These are phyloP conservation scores for Blastobotrys elegans DNA, from an alignment of 1,139 yeast genomes.

Conservation along the genomic window DNA sequence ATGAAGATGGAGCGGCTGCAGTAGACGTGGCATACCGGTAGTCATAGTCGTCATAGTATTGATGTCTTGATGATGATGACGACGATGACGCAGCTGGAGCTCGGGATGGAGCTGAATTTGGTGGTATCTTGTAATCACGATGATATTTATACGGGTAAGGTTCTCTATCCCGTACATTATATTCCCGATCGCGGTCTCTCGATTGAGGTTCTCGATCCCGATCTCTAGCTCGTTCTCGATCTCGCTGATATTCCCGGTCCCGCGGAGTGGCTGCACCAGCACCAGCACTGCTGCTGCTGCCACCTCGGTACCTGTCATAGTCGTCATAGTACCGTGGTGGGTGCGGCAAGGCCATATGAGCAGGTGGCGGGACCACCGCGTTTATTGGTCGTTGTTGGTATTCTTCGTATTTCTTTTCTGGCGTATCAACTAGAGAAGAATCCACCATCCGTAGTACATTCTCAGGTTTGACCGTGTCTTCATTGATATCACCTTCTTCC, in stretches of 20 bases:
- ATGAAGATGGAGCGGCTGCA: constrained; percentile 3
- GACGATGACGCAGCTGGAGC: constrained; percentile 1
- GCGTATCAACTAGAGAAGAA: constrained; percentile 37
- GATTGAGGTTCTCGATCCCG: constrained; percentile 8
- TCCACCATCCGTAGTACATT: constrained; percentile 39
- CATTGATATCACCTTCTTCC: constrained; percentile 27
- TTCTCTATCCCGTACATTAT: constrained; percentile 1
- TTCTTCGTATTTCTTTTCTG: constrained; percentile 14
- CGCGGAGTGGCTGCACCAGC: not conserved
- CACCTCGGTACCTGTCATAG: constrained; percentile 2
- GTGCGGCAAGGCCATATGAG: not conserved
- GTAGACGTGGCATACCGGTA: not conserved
- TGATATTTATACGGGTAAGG: constrained; percentile 7
- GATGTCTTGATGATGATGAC: not conserved
- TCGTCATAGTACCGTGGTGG: constrained; percentile 6
- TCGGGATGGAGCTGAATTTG: constrained; percentile 2
- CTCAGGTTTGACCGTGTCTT: constrained; percentile 33
- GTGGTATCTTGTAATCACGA: constrained; percentile 3
- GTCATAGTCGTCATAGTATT: constrained; percentile 7
- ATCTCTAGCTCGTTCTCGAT: constrained; percentile 7
- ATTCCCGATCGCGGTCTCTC: constrained; percentile 7
- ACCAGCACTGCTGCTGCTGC: not conserved
- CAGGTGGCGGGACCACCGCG: not conserved
- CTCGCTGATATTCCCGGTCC: constrained; percentile 4
- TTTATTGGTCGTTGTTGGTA: constrained; percentile 6